A percentile compares a stretch with the other conserved stretches of the same genome.
Evolutionary conservation across 768 basidiomycete species (phyloP).

Genomic region (Lactarius deliciosus): DNA sequence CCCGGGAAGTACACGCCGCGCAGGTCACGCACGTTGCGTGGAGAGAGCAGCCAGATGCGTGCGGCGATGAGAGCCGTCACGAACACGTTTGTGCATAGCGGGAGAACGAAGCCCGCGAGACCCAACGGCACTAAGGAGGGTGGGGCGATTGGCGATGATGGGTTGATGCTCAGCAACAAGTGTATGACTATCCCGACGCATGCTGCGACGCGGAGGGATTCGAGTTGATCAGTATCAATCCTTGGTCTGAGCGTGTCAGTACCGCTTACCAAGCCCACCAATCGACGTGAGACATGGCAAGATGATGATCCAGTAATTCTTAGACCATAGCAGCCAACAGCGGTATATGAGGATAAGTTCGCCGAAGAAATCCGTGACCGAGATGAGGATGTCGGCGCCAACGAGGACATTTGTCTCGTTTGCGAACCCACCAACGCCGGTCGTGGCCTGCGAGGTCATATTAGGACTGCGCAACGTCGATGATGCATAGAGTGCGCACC

Average conservation of each 20-base stretch:
- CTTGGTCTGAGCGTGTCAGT: not conserved
- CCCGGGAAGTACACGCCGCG: not conserved
- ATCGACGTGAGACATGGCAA: slow-evolving; percentile 32
- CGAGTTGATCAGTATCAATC: not conserved
- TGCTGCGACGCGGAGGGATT: not conserved
- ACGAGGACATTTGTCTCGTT: slow-evolving; percentile 36
- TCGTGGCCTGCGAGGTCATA: slow-evolving; percentile 30
- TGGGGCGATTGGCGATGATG: slow-evolving; percentile 2
- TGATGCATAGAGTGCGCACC: slow-evolving; percentile 31
- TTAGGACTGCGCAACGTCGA: not conserved
- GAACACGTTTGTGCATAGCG: slow-evolving; percentile 44
- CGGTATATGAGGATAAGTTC: slow-evolving; percentile 42
- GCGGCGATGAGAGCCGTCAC: slow-evolving; percentile 43
- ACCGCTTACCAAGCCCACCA: slow-evolving; percentile 37
- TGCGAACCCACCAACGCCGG: slow-evolving; percentile 35
- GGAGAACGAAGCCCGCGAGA: slow-evolving; percentile 40
- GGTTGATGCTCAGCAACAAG: not conserved
- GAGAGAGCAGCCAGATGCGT: slow-evolving; percentile 39
- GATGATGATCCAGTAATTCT: slow-evolving; percentile 37
- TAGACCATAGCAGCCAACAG: slow-evolving; percentile 44
- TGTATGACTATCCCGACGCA: not conserved
- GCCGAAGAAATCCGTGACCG: slow-evolving; percentile 40
- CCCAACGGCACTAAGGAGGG: slow-evolving; percentile 34
- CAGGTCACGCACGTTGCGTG: slow-evolving; percentile 26
- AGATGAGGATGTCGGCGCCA: slow-evolving; percentile 41